Percentiles rank a stretch among this genome's conserved stretches.
These are phyloP conservation scores for Tagetes erecta DNA, from an alignment of 129 eudicot genomes.

Conservation along the genomic window DNA sequence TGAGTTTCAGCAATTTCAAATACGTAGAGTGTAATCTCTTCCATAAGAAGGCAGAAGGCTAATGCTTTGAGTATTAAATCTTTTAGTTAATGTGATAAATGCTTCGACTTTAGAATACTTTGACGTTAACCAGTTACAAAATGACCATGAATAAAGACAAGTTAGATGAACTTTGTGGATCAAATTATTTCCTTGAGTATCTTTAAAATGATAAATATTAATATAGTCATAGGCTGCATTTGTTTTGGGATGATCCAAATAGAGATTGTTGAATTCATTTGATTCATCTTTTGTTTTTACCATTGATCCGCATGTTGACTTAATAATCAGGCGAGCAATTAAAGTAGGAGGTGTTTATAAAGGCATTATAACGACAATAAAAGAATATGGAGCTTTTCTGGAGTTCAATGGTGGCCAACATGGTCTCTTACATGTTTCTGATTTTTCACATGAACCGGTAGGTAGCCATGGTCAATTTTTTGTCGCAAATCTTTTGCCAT, in stretches of 20 bases:
- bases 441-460: constrained; percentile 92
- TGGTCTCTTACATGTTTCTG: constrained; percentile 94
- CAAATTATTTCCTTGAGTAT: neutral
- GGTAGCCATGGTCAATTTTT: too few relatives aligned
- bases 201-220: neutral
- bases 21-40: neutral
- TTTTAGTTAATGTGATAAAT: neutral
- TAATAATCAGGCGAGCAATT: constrained; percentile 86
- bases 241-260: too few relatives aligned
- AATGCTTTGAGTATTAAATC: neutral
- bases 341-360: constrained; percentile 84
- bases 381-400: constrained; percentile 97
- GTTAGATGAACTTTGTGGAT: neutral
- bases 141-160: neutral
- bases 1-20: neutral
- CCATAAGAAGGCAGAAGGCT: neutral
- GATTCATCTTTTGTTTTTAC: constrained; percentile 12
- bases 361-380: constrained; percentile 69
- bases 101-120: constrained; percentile 1
- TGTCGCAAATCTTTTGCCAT: too few relatives aligned
- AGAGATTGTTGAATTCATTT: neutral
- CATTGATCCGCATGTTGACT: constrained; percentile 53
- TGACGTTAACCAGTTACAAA: neutral
- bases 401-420: constrained; percentile 99
- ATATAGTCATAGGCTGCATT: neutral